Conservation (phyloP, 2,329 filamentous ascomycete genomes). For the Torrubiellomyces zombiae region DNA sequence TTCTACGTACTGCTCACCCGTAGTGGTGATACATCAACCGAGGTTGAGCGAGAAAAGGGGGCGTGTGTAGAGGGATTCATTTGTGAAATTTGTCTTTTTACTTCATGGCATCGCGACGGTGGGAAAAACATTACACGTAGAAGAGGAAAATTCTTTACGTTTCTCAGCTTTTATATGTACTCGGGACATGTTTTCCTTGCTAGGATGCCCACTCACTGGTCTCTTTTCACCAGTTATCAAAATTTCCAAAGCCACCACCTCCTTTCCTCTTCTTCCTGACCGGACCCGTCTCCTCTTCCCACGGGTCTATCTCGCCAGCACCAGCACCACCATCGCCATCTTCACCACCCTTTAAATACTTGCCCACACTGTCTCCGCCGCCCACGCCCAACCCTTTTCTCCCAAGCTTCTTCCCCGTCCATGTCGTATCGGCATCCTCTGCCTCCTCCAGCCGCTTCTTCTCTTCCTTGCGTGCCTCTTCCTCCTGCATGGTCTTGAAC, state of each 20-base stretch:
- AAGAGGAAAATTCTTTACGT: too few species aligned
- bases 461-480: slow-evolving; percentile 41
- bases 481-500: slow-evolving; percentile 59
- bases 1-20: too few species aligned
- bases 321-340: slow-evolving; percentile 35
- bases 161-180: too few species aligned
- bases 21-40: too few species aligned
- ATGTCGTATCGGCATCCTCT: slow-evolving; percentile 81
- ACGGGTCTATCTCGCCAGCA: slow-evolving; percentile 45
- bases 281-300: slow-evolving; percentile 56
- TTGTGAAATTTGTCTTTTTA: background rate
- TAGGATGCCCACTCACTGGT: too few species aligned
- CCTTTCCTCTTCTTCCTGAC: slow-evolving; percentile 63
- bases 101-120: too few species aligned
- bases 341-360: slow-evolving; percentile 56
- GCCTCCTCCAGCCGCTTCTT: slow-evolving; percentile 47
- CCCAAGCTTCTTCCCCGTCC: slow-evolving; percentile 85
- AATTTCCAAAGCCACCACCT: slow-evolving; percentile 72
- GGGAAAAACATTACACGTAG: too few species aligned
- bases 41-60: too few species aligned
- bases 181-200: background rate
- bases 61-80: too few species aligned
- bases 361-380: slow-evolving; percentile 43
- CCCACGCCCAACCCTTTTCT: slow-evolving; percentile 42
- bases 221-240: slow-evolving; percentile 64